phyloP scores from a whole-genome alignment of 1,139 yeast genomes.

The Zhuliangozyma blackwelliae region DNA sequence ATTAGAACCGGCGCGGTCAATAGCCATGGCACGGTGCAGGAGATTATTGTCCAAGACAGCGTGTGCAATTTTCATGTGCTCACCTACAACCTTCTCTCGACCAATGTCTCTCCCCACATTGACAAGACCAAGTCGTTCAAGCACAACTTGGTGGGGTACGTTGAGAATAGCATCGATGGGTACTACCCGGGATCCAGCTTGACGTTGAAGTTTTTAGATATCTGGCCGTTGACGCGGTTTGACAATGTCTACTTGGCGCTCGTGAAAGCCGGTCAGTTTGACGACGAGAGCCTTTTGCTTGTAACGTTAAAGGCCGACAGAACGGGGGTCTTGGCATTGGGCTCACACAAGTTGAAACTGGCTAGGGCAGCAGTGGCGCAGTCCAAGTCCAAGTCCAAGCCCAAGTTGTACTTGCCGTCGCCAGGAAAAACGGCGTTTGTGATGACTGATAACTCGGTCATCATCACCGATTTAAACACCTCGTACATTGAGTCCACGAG shows the following conservation, averaged over 20 bases:
- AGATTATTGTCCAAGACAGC: conserved; percentile 43
- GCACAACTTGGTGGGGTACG: conserved; percentile 24
- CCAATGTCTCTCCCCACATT: conserved; percentile 26
- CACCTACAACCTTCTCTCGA: conserved; percentile 28
- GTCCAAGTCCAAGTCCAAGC: no score
- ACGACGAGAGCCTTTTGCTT: conserved; percentile 35
- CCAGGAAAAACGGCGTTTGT: conserved; percentile 65
- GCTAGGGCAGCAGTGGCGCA: conserved; percentile 34
- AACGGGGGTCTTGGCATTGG: conserved; percentile 52
- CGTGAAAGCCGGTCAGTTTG: conserved; percentile 14
- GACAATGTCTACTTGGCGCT: conserved; percentile 49
- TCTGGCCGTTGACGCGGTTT: conserved; percentile 34
- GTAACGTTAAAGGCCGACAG: conserved; percentile 53
- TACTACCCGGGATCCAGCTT: conserved; percentile 33
- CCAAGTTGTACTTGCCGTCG: conserved; percentile 55
- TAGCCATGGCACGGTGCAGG: conserved; percentile 47
- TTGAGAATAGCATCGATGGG: conserved; percentile 37
- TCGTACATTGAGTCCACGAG: conserved; percentile 30
- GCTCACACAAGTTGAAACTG: conserved; percentile 49
- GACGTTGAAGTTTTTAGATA: conserved; percentile 48
- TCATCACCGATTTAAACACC: conserved; percentile 56
- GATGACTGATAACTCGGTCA: conserved; percentile 55
- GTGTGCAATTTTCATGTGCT: conserved; percentile 37
- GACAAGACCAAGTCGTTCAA: conserved; percentile 24
- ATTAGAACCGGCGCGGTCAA: conserved; percentile 52